Evolutionary conservation across 371 early-diverging fungal genomes (phyloP).

Genomic region (Amoeboaphelidium occidentale): DNA sequence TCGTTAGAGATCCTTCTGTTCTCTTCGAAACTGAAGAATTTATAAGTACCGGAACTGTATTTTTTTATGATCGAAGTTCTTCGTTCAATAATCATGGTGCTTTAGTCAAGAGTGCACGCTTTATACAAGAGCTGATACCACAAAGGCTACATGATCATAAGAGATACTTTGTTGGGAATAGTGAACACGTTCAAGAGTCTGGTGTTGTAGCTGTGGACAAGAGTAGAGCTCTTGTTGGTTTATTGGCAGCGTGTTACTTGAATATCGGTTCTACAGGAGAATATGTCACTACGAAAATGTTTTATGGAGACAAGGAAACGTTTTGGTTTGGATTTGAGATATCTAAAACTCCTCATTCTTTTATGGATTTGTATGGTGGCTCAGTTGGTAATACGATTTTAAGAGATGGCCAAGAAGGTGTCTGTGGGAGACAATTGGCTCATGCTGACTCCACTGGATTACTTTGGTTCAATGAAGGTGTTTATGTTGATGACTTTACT

Average conservation of each 20-base stretch:
- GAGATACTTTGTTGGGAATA: background rate
- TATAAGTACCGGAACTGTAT: constrained; percentile 24
- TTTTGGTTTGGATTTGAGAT: no score
- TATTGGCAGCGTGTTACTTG: constrained; percentile 27
- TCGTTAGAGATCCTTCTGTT: constrained; percentile 28
- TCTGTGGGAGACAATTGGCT: no score
- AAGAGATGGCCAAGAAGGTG: no score
- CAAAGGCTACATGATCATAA: background rate
- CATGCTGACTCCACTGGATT: no score
- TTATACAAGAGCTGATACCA: background rate
- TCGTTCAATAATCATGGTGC: constrained; percentile 18
- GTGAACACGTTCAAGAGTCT: constrained; percentile 30
- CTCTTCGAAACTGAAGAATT: constrained; percentile 31
- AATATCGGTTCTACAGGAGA: constrained; percentile 24
- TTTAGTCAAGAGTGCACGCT: constrained; percentile 13
- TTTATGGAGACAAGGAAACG: constrained; percentile 9
- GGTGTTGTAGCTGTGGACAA: constrained; percentile 33
- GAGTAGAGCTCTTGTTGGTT: constrained; percentile 19
- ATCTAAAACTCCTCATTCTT: no score
- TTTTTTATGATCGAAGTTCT: constrained; percentile 33
- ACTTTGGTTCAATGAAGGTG: no score
- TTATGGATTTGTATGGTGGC: no score
- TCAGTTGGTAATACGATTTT: no score
- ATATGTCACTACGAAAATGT: background rate
- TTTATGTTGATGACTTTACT: no score